These are phyloP conservation scores for Backusella mclennaniae DNA, from an alignment of 192 early-diverging fungal species.

Conservation along the genomic window DNA sequence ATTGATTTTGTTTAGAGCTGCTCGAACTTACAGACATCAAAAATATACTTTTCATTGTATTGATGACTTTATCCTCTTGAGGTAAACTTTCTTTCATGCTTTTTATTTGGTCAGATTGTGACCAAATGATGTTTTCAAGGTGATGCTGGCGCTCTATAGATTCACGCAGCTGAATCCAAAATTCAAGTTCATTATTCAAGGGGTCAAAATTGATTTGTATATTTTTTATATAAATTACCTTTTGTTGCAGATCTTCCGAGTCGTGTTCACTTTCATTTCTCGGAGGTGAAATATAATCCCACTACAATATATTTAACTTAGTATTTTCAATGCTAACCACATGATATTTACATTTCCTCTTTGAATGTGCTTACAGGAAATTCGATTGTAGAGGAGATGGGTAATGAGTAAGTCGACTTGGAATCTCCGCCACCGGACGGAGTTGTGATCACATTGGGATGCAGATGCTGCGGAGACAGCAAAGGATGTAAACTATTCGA, in stretches of 20 bases:
- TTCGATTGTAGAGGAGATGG: slow-evolving; percentile 11
- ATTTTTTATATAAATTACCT: slow-evolving; percentile 12
- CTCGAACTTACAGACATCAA: slow-evolving; percentile 10
- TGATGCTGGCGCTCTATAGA: slow-evolving; percentile 17
- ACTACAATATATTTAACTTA: slow-evolving; percentile 11
- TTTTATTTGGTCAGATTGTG: slow-evolving; percentile 26
- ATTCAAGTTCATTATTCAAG: background rate
- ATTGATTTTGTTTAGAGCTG: background rate
- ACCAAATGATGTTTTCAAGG: slow-evolving; percentile 18
- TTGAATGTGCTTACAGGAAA: slow-evolving; percentile 13
- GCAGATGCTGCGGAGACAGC: slow-evolving; percentile 5
- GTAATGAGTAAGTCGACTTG: background rate
- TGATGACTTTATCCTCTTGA: slow-evolving; percentile 2
- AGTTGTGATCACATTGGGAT: slow-evolving; percentile 5
- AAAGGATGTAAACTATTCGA: background rate
- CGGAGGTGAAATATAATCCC: slow-evolving; percentile 14
- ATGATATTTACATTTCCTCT: background rate
- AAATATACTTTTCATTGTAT: slow-evolving; percentile 28
- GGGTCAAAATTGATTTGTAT: slow-evolving; percentile 8
- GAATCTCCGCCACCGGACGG: slow-evolving; percentile 11
- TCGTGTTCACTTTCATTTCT: background rate
- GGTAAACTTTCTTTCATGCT: background rate
- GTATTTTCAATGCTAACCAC: slow-evolving; percentile 7
- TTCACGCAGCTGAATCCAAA: slow-evolving; percentile 19
- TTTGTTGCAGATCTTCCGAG: slow-evolving; percentile 25